These are phyloP conservation scores for Claviceps cyperi DNA, from an alignment of 2,329 filamentous ascomycete species.

Conservation along the genomic window DNA sequence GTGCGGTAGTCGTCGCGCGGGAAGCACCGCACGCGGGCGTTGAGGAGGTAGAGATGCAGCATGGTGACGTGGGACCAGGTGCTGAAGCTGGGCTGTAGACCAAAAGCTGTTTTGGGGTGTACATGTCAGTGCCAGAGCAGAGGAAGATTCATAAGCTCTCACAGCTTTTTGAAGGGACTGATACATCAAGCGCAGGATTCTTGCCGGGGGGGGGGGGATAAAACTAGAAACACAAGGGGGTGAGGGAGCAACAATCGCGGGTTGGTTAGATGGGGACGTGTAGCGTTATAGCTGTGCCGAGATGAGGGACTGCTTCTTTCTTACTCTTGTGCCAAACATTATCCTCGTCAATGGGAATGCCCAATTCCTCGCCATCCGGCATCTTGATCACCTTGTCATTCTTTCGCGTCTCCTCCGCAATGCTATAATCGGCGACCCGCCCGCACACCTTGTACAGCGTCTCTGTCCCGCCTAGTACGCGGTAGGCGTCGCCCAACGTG, in stretches of 20 bases:
- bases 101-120: constrained; percentile 42
- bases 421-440: constrained; percentile 59
- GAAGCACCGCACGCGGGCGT: constrained; percentile 68
- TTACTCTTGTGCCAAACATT: constrained; percentile 62
- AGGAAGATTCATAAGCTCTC: background rate
- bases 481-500: constrained; percentile 39
- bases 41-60: constrained; percentile 87
- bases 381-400: constrained; percentile 55
- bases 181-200: no score
- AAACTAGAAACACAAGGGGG: background rate
- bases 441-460: constrained; percentile 64
- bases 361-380: constrained; percentile 69
- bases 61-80: constrained; percentile 95
- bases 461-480: constrained; percentile 67
- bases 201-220: no score
- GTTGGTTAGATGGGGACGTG: constrained; percentile 3
- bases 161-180: no score
- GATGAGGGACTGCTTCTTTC: background rate
- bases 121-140: background rate
- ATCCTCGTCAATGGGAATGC: constrained; percentile 23
- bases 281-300: background rate
- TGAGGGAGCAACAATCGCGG: background rate
- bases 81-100: constrained; percentile 74
- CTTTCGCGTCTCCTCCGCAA: constrained; percentile 52
- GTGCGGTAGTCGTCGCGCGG: constrained; percentile 51